Evolutionary conservation across 306 rosid genomes (phyloP).

Genomic region (Pueraria montana): DNA sequence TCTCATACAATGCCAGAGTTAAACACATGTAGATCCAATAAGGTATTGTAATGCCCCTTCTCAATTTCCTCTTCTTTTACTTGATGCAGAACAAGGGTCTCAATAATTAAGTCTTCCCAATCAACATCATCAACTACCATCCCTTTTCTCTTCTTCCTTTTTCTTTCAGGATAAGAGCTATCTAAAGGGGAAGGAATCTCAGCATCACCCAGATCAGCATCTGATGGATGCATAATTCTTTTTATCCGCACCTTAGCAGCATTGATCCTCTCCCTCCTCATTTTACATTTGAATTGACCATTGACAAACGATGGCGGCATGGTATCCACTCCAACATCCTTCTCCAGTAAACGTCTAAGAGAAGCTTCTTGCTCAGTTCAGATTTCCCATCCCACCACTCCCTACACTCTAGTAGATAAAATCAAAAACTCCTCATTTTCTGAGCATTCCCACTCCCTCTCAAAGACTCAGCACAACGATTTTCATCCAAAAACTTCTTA

Average conservation of each 20-base stretch:
- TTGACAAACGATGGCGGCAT: conserved; percentile 4
- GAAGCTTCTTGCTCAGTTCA: conserved; percentile 5
- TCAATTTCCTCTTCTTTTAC: conserved; percentile 81
- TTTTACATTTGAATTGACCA: conserved; percentile 19
- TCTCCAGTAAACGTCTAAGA: not conserved
- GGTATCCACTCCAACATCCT: conserved; percentile 10
- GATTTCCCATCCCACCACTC: conserved; percentile 32
- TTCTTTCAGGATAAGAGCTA: conserved; percentile 37
- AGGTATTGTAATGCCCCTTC: conserved; percentile 76
- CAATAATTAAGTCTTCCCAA: conserved; percentile 86
- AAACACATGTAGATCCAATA: conserved; percentile 74
- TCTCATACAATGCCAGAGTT: conserved; percentile 53
- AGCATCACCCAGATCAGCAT: not conserved
- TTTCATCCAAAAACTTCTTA: not conserved
- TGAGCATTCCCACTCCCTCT: not conserved
- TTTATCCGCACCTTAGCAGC: conserved; percentile 20
- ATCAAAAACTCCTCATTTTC: not conserved
- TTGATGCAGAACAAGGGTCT: conserved; percentile 74
- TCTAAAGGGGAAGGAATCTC: not conserved
- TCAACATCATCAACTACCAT: conserved; percentile 51
- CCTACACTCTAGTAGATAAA: conserved; percentile 5
- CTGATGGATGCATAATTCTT: not conserved
- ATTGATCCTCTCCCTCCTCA: not conserved
- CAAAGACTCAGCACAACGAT: no score
- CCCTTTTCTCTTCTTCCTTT: conserved; percentile 68